Percentiles rank a stretch among this genome's conserved stretches.
phyloP scores from a whole-genome alignment of 345 rosid genomes.

The Hibiscus mutabilis region DNA sequence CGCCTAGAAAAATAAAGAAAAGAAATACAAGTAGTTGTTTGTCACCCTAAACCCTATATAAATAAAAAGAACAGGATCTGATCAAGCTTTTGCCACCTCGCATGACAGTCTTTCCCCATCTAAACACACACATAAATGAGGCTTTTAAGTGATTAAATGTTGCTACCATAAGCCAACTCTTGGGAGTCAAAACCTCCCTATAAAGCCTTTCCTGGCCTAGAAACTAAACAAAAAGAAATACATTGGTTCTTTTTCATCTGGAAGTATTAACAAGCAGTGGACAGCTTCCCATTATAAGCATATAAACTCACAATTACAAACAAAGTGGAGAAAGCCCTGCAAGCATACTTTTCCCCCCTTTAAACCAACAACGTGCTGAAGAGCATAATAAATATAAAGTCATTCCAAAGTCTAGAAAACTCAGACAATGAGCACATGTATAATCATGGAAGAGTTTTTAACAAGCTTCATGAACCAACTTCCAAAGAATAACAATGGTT shows the following conservation, averaged over 20 bases:
- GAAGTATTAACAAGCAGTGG: neutral
- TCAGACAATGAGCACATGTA: neutral
- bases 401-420: neutral
- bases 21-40: constrained; percentile 2
- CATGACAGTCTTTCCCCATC: neutral
- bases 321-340: neutral
- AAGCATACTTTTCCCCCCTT: neutral
- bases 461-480: neutral
- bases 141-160: neutral
- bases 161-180: neutral
- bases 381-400: neutral
- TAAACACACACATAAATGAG: neutral
- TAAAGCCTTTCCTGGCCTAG: neutral
- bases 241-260: neutral
- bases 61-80: neutral
- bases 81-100: neutral
- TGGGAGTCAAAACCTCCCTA: neutral
- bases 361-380: neutral
- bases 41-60: neutral
- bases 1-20: neutral
- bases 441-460: neutral
- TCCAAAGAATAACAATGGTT: neutral
- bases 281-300: neutral
- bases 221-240: neutral
- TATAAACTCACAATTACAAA: neutral